A percentile compares a stretch with the other conserved stretches of the same genome.
Evolutionary conservation across 768 basidiomycete species (phyloP).

Genomic region (Trametes villosa): DNA sequence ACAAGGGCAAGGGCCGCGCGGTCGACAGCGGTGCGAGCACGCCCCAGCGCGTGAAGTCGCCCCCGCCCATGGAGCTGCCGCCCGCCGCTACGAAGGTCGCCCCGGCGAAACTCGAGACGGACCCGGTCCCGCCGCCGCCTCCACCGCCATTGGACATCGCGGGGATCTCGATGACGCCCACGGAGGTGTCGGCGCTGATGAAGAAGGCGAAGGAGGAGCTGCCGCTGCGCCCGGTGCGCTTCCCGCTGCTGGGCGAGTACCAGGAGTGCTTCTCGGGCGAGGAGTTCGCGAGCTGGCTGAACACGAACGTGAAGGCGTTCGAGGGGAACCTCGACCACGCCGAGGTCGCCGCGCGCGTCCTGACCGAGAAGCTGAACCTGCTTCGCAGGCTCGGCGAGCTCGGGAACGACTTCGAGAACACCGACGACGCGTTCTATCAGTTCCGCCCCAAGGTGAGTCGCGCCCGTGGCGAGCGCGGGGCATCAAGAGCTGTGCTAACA

Average conservation of each 20-base stretch:
- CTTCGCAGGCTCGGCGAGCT: conserved; percentile 80
- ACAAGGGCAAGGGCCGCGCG: conserved; percentile 83
- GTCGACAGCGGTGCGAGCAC: conserved; percentile 45
- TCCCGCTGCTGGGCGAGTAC: conserved; percentile 85
- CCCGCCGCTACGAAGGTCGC: conserved; percentile 39
- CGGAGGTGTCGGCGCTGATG: conserved; percentile 70
- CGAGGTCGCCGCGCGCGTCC: conserved; percentile 65
- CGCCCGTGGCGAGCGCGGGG: too few species aligned
- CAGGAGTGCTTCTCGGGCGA: conserved; percentile 87
- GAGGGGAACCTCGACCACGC: conserved; percentile 78
- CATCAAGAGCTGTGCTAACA: too few species aligned
- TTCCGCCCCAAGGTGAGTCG: conserved; percentile 80
- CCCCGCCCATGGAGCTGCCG: conserved; percentile 65
- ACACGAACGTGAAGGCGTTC: conserved; percentile 76
- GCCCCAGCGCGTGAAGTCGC: conserved; percentile 46
- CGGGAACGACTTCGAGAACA: conserved; percentile 79
- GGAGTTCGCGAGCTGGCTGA: conserved; percentile 86
- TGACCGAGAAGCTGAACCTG: conserved; percentile 57
- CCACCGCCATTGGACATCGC: conserved; percentile 70
- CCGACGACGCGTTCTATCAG: conserved; percentile 83
- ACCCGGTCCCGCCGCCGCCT: conserved; percentile 43
- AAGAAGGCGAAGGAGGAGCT: conserved; percentile 72
- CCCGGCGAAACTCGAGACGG: conserved; percentile 33
- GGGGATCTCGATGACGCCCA: conserved; percentile 68
- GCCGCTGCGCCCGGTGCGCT: conserved; percentile 69